Evolutionary conservation across 2,329 filamentous ascomycete genomes (phyloP).

Genomic region (Penicillium digitatum): DNA sequence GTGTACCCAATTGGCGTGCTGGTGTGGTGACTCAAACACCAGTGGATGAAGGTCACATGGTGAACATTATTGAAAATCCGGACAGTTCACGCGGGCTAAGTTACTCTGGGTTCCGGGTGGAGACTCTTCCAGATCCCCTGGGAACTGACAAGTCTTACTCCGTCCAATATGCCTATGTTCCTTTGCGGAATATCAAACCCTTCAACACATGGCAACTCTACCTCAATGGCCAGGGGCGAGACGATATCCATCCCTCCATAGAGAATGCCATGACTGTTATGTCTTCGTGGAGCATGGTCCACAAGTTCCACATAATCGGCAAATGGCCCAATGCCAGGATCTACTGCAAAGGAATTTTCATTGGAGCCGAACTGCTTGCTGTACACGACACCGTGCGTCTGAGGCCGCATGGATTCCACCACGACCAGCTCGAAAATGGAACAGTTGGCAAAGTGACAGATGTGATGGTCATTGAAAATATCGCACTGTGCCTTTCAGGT

Average conservation of each 20-base stretch:
- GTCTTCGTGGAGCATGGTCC: constrained; percentile 52
- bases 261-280: constrained; percentile 51
- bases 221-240: constrained; percentile 39
- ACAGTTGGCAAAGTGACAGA: constrained; percentile 42
- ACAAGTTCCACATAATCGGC: constrained; percentile 52
- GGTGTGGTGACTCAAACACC: constrained; percentile 54
- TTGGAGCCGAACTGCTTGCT: constrained; percentile 55
- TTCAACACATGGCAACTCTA: constrained; percentile 53
- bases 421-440: constrained; percentile 12
- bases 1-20: constrained; percentile 52
- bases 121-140: constrained; percentile 53
- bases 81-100: constrained; percentile 44
- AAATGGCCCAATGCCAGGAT: constrained; percentile 53
- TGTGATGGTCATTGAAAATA: constrained; percentile 52
- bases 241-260: constrained; percentile 52
- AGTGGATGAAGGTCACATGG: constrained; percentile 39
- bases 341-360: constrained; percentile 52
- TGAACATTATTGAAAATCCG: constrained; percentile 43
- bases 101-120: constrained; percentile 55
- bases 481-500: constrained; percentile 49
- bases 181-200: constrained; percentile 52
- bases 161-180: constrained; percentile 54
- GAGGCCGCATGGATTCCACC: constrained; percentile 28
- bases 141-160: constrained; percentile 50
- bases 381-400: constrained; percentile 55